These are phyloP conservation scores for Dichomitus squalens DNA, from an alignment of 1,284 basidiomycete genomes.

Conservation along the genomic window DNA sequence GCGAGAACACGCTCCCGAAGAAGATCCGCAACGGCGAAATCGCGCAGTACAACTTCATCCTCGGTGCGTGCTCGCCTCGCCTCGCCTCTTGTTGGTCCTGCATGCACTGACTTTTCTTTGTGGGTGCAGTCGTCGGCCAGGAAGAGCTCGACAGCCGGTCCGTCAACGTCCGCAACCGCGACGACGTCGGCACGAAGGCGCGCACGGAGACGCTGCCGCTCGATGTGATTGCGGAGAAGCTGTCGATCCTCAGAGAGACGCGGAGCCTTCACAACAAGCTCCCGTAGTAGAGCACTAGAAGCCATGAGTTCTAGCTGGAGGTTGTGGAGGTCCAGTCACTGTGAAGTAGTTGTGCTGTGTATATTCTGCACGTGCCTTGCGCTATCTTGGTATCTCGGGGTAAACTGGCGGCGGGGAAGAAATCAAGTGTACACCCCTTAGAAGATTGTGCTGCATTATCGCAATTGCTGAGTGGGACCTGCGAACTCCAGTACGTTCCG, in stretches of 20 bases:
- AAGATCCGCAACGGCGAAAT: conserved; percentile 95
- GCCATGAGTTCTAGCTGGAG: not conserved
- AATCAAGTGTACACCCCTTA: not conserved
- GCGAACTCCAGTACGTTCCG: no score
- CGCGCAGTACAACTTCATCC: conserved; percentile 96
- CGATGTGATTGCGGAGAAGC: conserved; percentile 64
- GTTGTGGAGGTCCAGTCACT: not conserved
- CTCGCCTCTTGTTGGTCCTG: not conserved
- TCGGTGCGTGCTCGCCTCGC: conserved; percentile 61
- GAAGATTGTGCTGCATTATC: no score
- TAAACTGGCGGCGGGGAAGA: not conserved
- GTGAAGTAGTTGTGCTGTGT: not conserved
- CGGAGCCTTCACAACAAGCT: conserved; percentile 64
- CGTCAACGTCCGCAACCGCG: conserved; percentile 95
- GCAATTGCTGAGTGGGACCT: no score
- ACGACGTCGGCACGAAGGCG: conserved; percentile 85
- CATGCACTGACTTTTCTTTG: not conserved
- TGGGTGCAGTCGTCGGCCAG: conserved; percentile 82
- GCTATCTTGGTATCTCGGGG: not conserved
- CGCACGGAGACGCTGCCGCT: conserved; percentile 70
- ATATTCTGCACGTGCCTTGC: not conserved
- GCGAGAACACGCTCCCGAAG: conserved; percentile 92
- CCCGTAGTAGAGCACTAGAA: conserved; percentile 10
- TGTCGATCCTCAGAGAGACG: conserved; percentile 65
- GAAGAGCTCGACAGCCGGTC: conserved; percentile 85